Evolutionary conservation across 2,329 filamentous ascomycete genomes (phyloP).

Genomic region (Fusarium setosum): DNA sequence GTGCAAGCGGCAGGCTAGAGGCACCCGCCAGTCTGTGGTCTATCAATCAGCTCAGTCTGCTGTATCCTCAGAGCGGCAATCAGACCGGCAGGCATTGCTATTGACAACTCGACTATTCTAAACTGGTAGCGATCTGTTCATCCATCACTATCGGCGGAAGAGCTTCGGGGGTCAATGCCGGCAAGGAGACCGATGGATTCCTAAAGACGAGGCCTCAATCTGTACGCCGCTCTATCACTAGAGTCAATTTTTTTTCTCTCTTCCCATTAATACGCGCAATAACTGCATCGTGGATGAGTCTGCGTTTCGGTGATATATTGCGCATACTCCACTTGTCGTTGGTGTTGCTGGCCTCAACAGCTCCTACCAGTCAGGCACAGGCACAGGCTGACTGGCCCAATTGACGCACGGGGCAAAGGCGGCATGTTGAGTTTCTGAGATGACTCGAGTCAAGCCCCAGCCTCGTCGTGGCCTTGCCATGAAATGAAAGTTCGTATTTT

Average conservation of each 20-base stretch:
- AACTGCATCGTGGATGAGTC: background rate
- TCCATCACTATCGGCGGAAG: background rate
- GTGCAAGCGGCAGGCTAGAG: slow-evolving; percentile 8
- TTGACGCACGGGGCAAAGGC: slow-evolving; percentile 4
- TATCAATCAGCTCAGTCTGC: slow-evolving; percentile 30
- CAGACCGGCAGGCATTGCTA: slow-evolving; percentile 11
- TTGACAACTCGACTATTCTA: slow-evolving; percentile 6
- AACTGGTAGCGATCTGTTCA: slow-evolving; percentile 5
- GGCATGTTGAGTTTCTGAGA: slow-evolving; percentile 1
- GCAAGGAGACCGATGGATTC: background rate
- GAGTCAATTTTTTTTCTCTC: background rate
- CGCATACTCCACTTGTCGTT: background rate
- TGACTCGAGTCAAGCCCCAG: slow-evolving; percentile 6
- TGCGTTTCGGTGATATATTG: background rate
- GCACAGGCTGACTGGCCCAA: background rate
- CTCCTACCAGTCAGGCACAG: background rate
- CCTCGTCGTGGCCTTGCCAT: slow-evolving; percentile 8
- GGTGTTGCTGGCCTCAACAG: slow-evolving; percentile 5
- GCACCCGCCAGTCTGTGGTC: slow-evolving; percentile 19
- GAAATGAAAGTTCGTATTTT: slow-evolving; percentile 20
- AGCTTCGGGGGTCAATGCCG: background rate
- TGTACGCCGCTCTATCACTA: background rate
- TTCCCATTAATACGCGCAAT: no score
- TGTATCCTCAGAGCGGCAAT: background rate
- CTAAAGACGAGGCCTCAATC: background rate